Base-by-base conservation (phyloP, 495 filamentous ascomycete species). In the Hypomontagnella submonticulosa region DNA sequence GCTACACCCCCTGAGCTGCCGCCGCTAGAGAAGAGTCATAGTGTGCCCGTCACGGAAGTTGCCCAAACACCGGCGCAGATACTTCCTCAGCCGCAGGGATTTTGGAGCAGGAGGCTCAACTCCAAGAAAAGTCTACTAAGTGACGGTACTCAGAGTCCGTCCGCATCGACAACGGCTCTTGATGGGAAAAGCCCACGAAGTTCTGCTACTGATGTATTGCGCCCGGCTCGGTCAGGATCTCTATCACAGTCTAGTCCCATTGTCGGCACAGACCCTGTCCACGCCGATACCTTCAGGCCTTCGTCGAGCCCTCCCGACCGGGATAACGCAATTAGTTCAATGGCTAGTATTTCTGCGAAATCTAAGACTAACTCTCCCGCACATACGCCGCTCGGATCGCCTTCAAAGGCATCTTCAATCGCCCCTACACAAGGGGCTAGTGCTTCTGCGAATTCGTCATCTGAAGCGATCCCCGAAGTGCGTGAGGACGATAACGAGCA, bases 291-390 rank as follows among this genome's bases (percentile, higher is more conserved):
- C 15, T 71, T 74, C 41, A 73, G 70, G 43, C 72, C 73, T 12
- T 66, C 67, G 10, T 49, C 67, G n/a, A 71, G 72, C 27, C 70
- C 73, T 44, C 61, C 65, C 10, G 81, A 86, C 52, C 80, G 84
- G 51, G 79, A 81, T 56, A 80, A 84, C 72, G 89, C 88, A 10
- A 75, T 86, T 15, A 84, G 77, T 64, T 73, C 81, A 7, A 90
- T 92, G 82, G 87, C 87, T 54, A 87, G 84, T 27, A 87, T 92
- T 12, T 85, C 87, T 15, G 84, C 71, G 34, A 84, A 84, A 7
- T 89, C 88, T 7, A 85, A 82, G 27, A 83, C 83, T 13, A 57
- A 74, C 23, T 88, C 88, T 1, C 87, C 87, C 0, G 67, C 76
- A 7, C 77, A 80, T n/a, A 84, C 83, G 1, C 81, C 84, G 0